Evolutionary conservation across 2,329 filamentous ascomycete genomes (phyloP), one percentile per base, ranked within the genome.

Genomic region (Xylariaceae sp.): DNA sequence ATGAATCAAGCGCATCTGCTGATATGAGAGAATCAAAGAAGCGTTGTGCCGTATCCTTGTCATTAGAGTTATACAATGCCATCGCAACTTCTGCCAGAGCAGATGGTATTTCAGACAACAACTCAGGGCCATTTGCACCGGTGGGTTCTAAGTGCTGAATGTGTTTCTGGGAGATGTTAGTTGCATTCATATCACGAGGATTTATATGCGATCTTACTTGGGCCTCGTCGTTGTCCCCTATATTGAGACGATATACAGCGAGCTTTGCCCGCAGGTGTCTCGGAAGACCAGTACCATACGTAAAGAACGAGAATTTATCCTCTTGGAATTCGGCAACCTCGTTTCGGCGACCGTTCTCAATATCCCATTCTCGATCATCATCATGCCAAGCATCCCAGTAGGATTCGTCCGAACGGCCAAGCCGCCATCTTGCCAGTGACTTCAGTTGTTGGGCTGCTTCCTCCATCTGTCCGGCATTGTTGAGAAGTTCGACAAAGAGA

Each of bases 321-420:
- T 75, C 70, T 7, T 73, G 66, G 61, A 86, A 95, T 1, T 77
- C 77, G 2, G 77, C 65, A 5, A 87, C 75, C 46, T 75, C 66
- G 2, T 71, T 64, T 46, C 91, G 82, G 49, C 93, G 83, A 17
- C 76, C 73, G 59, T 89, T 80, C 36, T 83, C 77, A 5, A 78
- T 67, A 63, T 98, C 93, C 81, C 90, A 98, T 67, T 98, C 93
- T 45, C 90, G 78, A 63, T 95, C 90, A 61, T 96, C 88, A 5
- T 79, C 73, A 22, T 77, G 71, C 53, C 77, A 74, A 7, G 75
- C 63, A 47, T 94, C 85, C 93, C 93, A 98, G 58, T 82, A 88
- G 1, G 60, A 65, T 63, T 98, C 91, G 4, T 77, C 71, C 27
- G 75, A 71, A 39, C 93, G 82, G 7, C 88, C 87, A 32, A 95